Conservation (phyloP, 208 protist species). For the Zelonia costaricensis region DNA sequence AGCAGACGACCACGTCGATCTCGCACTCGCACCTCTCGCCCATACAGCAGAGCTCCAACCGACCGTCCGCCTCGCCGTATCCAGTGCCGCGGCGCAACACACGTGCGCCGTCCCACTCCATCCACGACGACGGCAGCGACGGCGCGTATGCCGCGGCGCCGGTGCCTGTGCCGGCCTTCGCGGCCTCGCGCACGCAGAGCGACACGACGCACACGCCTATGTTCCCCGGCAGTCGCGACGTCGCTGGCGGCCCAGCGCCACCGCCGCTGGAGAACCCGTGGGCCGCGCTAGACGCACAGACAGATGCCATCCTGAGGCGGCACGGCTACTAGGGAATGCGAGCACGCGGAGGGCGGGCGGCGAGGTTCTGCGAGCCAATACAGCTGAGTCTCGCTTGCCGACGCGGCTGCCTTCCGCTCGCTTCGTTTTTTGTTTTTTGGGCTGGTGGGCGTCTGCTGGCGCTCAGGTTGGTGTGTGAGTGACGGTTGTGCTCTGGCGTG, state of each 20-base stretch:
- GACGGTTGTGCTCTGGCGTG: too few relatives aligned
- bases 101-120: not conserved
- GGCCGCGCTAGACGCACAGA: conserved; percentile 63
- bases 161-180: not conserved
- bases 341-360: not conserved
- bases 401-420: too few relatives aligned
- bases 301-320: conserved; percentile 48
- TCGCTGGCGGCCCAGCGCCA: not conserved
- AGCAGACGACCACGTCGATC: not conserved
- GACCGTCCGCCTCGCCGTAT: conserved; percentile 22
- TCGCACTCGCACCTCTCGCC: conserved; percentile 19
- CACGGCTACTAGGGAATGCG: conserved; percentile 14
- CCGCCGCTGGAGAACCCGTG: conserved; percentile 42
- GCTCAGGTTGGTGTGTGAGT: too few relatives aligned
- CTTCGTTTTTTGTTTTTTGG: too few relatives aligned
- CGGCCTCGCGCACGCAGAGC: conserved; percentile 9
- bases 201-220: conserved; percentile 19
- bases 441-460: too few relatives aligned
- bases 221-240: not conserved
- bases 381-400: too few relatives aligned
- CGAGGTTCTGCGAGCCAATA: too few relatives aligned
- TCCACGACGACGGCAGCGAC: too few relatives aligned
- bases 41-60: conserved; percentile 9
- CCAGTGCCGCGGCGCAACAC: conserved; percentile 3
- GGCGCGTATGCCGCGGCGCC: too few relatives aligned